phyloP scores from a whole-genome alignment of 2,329 filamentous ascomycete species.

The Calonectria ilicicola region DNA sequence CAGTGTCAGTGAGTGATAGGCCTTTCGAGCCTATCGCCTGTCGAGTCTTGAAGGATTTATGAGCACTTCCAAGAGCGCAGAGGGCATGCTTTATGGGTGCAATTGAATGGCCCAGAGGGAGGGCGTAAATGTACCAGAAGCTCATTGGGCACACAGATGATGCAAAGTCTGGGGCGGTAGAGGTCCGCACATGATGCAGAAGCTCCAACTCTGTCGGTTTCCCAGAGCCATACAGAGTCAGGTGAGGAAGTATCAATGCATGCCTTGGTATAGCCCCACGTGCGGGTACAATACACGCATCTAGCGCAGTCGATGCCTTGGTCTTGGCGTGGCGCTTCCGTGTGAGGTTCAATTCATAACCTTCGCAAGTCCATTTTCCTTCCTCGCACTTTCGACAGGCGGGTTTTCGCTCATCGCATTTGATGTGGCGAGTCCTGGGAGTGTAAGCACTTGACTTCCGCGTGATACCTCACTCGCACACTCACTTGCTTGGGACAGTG shows the following conservation, averaged over 20 bases:
- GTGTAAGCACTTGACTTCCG: not conserved
- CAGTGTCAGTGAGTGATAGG: not conserved
- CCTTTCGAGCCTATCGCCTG: not conserved
- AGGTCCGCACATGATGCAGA: not conserved
- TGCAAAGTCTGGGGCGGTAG: not conserved
- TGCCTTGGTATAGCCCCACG: not conserved
- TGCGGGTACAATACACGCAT: not conserved
- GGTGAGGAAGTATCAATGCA: not conserved
- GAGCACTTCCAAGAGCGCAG: conserved; percentile 8
- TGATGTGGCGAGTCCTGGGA: not conserved
- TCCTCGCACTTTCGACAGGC: not conserved
- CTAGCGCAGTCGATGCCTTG: not conserved
- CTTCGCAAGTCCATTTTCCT: not conserved
- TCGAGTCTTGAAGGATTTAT: conserved; percentile 20
- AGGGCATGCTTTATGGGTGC: conserved; percentile 9
- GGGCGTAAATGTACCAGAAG: conserved; percentile 9
- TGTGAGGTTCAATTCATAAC: not conserved
- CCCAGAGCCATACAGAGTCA: not conserved
- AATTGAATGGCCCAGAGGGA: conserved; percentile 1
- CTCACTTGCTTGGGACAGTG: not conserved
- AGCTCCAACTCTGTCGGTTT: not conserved
- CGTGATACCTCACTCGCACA: not conserved
- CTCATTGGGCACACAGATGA: not conserved
- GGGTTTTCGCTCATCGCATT: not conserved
- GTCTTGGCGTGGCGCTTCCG: not conserved